Evolutionary conservation across 1,284 basidiomycete genomes (phyloP), one percentile per base, ranked within the genome.

Genomic region (Sutorius eximius): DNA sequence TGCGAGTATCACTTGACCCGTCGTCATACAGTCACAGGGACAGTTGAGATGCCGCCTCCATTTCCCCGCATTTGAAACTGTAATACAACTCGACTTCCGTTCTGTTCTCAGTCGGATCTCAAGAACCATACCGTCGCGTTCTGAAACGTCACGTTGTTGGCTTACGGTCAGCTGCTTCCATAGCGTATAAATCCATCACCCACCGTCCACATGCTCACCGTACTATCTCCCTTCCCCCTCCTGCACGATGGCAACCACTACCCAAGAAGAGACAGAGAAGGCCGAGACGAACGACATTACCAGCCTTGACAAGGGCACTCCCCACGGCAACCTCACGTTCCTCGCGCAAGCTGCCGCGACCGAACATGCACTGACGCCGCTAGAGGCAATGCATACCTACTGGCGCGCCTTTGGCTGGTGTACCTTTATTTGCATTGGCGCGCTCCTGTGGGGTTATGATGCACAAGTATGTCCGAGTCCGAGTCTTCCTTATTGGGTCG

Each of bases 401-500:
- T 71, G 66, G 68, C 63, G 67, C 43, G 63, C 59, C 4, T 56
- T 68, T 5, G 20, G 45, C 2, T 67, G 68, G 68, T 68, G 61
- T n/a, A 0, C 68, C 3, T 68, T 71, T 46, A 59, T 68, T 45
- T 71, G 58, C 20, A 51, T 66, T 8, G 57, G 68, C 3, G 63
- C 61, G 1, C 57, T 71, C 27, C 55, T 63, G 57, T 68, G 65
- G 61, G 69, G 67, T 0, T 68, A 66, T 13, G 69, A 68, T 41
- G 33, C 59, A 5, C 69, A 66, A 58, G 68, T 64, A 29, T 3
- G 58, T 57, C 18, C 69, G 64, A 58, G 68, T 64, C 24, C 5
- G 58, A 56, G n/a, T 29, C 33, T 30, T 20, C 18, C 3, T 11
- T 20, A 15, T 6, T 9, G 11, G 13, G 12, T 47, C 22, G 18